Evolutionary conservation across 345 rosid genomes (phyloP).

Genomic region (Euphorbia lathyris): DNA sequence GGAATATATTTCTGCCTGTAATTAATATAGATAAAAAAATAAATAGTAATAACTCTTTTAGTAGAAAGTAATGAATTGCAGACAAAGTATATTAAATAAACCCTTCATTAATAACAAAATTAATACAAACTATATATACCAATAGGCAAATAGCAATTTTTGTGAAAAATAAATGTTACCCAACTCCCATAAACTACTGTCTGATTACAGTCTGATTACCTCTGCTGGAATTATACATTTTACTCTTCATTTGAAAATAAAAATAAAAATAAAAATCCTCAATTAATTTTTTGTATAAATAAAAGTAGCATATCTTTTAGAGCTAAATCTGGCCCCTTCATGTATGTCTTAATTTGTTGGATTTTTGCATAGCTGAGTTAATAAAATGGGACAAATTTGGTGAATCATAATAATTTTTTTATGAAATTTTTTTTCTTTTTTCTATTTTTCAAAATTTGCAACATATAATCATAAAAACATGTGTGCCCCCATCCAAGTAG

Average conservation of each 20-base stretch:
- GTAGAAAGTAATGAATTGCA: background rate
- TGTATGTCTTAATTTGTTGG: background rate
- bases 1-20: background rate
- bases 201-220: no score
- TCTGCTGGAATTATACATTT: no score
- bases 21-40: background rate
- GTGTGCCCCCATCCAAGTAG: background rate
- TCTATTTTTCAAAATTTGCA: background rate
- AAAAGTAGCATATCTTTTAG: background rate
- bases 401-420: background rate
- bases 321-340: background rate
- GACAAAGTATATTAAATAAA: background rate
- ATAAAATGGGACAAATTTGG: conserved; percentile 5
- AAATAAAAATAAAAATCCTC: no score
- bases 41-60: background rate
- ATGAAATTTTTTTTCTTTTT: no score
- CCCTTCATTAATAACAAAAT: background rate
- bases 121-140: background rate
- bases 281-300: no score
- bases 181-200: no score
- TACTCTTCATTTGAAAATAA: no score
- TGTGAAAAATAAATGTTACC: no score
- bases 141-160: background rate
- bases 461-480: background rate
- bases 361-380: background rate